Base-by-base conservation (phyloP, 768 basidiomycete species). In the Ephemerocybe angulata region DNA sequence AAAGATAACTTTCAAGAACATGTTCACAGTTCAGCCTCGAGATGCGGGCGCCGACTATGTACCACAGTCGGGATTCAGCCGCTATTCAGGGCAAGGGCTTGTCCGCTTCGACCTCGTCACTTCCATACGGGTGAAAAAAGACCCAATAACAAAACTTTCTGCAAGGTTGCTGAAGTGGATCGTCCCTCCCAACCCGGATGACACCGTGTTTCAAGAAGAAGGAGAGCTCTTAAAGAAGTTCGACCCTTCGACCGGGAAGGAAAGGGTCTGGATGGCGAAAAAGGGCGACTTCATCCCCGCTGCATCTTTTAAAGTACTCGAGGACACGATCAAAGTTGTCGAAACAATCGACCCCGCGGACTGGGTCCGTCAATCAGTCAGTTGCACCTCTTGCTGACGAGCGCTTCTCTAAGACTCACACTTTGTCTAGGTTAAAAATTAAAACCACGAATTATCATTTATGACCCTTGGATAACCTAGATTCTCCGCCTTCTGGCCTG, bases 171-270 rank as follows among this genome's bases (percentile, higher is more conserved):
- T 50, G 13, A 13, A 50, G 29, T 50, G 48, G 48, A 22, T 33
- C 24, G 30, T 33, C 21, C 48, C n/a, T 4, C 48, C 48, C 25
- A 33, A 24, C 47, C 29, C 47, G 3, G 31, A 50, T 21, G 30
- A 50, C 19, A 24, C 6, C 4, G 11, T 30, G 3, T 21, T 5
- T 10, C 48, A 50, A 21, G n/a, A 22, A 19, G 48, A 50, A 31
- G 48, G 48, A n/a, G 48, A 50, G 17, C 30, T 50, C 13, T 31
- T 50, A 22, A 31, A 35, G 48, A 50, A 35, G n/a, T 50, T 29
- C 3, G 48, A 50, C 15, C 19, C 19, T 15, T 15, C 5, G 19
- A 33, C n/a, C 3, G 3, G 13, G 17, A 13, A 24, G n/a, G 48
- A 50, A 33, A 50, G 21, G 48, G 10, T 35, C 3, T 50, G 46